A percentile compares a stretch with the other conserved stretches of the same genome.
Conservation (phyloP, 345 rosid species). For the Camelina sativa region DNA sequence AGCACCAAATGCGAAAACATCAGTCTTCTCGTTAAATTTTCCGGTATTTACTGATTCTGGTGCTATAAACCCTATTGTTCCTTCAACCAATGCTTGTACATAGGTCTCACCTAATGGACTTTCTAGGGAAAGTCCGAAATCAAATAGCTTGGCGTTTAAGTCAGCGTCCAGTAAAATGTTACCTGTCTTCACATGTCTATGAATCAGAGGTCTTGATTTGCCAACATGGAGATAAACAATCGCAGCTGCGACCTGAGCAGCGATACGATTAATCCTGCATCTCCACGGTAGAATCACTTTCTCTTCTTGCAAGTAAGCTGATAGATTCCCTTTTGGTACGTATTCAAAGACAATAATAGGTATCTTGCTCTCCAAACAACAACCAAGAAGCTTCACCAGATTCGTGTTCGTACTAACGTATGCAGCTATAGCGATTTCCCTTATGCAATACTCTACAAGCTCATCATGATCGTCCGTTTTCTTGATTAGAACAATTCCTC, state of each 20-base stretch:
- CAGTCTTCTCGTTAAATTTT: slow-evolving; percentile 27
- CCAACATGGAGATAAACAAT: slow-evolving; percentile 29
- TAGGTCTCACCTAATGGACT: slow-evolving; percentile 23
- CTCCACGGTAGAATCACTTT: slow-evolving; percentile 2
- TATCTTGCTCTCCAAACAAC: slow-evolving; percentile 32
- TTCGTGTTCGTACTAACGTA: slow-evolving; percentile 4
- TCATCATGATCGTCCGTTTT: not conserved
- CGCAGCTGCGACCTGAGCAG: slow-evolving; percentile 19
- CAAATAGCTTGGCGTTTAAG: slow-evolving; percentile 27
- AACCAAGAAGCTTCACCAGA: slow-evolving; percentile 21
- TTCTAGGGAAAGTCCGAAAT: slow-evolving; percentile 19
- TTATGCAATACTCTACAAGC: slow-evolving; percentile 19
- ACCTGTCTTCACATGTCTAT: slow-evolving; percentile 32
- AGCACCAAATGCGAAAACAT: slow-evolving; percentile 35
- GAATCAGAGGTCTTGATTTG: slow-evolving; percentile 34
- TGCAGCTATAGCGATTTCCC: slow-evolving; percentile 24
- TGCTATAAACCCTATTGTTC: slow-evolving; percentile 31
- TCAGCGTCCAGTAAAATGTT: slow-evolving; percentile 1
- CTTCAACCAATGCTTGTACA: slow-evolving; percentile 19
- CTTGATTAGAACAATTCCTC: slow-evolving; percentile 17
- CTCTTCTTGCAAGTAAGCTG: slow-evolving; percentile 7
- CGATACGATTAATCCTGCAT: not conserved
- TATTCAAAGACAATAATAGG: slow-evolving; percentile 17
- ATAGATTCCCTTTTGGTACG: slow-evolving; percentile 9
- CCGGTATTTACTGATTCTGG: slow-evolving; percentile 11